Percentiles rank a stretch among this genome's conserved stretches.
Conservation (phyloP, 2,329 filamentous ascomycete species). For the Berkeleyomyces rouxiae region DNA sequence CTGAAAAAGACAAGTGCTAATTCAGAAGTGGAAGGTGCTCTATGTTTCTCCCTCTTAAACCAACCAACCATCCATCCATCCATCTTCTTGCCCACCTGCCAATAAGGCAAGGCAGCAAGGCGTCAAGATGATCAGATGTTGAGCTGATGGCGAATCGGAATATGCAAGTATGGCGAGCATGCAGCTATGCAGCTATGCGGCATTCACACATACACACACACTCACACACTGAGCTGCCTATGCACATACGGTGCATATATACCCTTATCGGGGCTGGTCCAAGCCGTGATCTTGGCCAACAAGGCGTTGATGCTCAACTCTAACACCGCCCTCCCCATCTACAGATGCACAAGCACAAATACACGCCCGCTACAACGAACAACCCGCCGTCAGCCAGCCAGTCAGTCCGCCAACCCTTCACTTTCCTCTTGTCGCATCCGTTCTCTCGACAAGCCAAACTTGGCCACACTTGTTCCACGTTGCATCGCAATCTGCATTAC, state of each 20-base stretch:
- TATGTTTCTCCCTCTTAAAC: neutral
- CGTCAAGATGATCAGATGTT: neutral
- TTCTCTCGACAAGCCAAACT: neutral
- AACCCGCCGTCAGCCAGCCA: too few relatives aligned
- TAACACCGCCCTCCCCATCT: too few relatives aligned
- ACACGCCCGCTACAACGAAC: too few relatives aligned
- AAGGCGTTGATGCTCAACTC: too few relatives aligned
- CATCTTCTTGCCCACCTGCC: neutral
- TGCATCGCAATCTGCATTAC: neutral
- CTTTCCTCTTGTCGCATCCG: neutral
- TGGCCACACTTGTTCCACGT: neutral
- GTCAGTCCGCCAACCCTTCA: too few relatives aligned
- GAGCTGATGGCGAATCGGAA: neutral
- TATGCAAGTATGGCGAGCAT: neutral
- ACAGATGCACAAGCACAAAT: too few relatives aligned
- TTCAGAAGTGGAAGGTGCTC: neutral
- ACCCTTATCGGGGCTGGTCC: too few relatives aligned
- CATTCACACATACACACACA: neutral
- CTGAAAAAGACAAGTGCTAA: neutral
- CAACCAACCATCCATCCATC: too few relatives aligned
- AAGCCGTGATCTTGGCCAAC: too few relatives aligned
- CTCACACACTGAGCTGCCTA: neutral
- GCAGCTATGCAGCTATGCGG: neutral
- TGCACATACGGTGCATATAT: neutral
- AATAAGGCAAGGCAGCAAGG: neutral